Percentiles rank a stretch among this genome's conserved stretches.
Conservation (phyloP, 2,329 filamentous ascomycete genomes). For the Fusarium globosum region DNA sequence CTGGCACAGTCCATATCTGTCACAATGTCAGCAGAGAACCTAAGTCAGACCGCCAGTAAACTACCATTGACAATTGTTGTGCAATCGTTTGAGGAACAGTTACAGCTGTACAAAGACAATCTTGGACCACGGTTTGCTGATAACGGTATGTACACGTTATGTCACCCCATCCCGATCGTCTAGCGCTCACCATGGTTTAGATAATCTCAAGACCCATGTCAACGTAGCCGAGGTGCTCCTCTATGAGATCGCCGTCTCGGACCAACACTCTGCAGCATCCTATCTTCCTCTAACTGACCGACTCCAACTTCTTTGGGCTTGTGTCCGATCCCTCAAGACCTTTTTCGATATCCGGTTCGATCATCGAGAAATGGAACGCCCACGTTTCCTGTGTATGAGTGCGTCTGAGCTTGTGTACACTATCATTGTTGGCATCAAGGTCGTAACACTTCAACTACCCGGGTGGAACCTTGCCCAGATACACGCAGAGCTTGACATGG, state of each 20-base stretch:
- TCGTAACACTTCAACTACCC: constrained; percentile 58
- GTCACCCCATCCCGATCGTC: background rate
- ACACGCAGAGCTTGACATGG: constrained; percentile 50
- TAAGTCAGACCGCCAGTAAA: constrained; percentile 48
- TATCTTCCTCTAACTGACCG: constrained; percentile 53
- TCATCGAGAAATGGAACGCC: constrained; percentile 48
- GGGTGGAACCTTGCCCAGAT: constrained; percentile 58
- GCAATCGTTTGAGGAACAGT: constrained; percentile 57
- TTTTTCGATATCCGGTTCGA: constrained; percentile 55
- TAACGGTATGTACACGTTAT: constrained; percentile 47
- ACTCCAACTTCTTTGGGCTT: constrained; percentile 59
- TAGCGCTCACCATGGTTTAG: constrained; percentile 42
- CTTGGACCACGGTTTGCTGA: constrained; percentile 51
- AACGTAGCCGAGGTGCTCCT: constrained; percentile 59
- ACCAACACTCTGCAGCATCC: constrained; percentile 47
- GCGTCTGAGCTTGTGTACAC: constrained; percentile 61
- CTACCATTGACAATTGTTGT: constrained; percentile 56
- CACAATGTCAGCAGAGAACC: constrained; percentile 50
- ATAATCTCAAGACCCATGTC: constrained; percentile 55
- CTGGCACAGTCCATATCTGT: constrained; percentile 60
- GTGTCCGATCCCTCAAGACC: constrained; percentile 53
- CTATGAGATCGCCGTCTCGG: constrained; percentile 59
- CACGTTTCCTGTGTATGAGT: constrained; percentile 56
- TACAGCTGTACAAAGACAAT: constrained; percentile 53
- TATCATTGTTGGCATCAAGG: constrained; percentile 59